These are phyloP conservation scores for Decorospora gaudefroyi DNA, from an alignment of 2,329 filamentous ascomycete species.

Conservation along the genomic window DNA sequence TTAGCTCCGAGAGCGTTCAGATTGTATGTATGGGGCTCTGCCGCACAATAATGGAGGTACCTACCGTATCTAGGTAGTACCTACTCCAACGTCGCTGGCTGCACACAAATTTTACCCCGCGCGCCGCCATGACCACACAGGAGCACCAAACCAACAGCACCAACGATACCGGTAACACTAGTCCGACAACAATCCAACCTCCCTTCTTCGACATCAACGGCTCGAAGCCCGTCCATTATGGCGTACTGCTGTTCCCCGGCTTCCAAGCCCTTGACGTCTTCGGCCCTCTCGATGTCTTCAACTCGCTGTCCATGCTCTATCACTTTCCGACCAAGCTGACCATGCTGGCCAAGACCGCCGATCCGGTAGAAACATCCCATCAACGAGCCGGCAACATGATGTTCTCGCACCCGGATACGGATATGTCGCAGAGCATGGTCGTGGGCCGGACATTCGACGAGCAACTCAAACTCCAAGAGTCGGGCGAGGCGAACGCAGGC, in stretches of 20 bases:
- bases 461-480: constrained; percentile 22
- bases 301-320: constrained; percentile 35
- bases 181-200: constrained; percentile 4
- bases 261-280: constrained; percentile 43
- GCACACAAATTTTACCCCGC: not conserved
- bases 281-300: constrained; percentile 54
- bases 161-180: constrained; percentile 4
- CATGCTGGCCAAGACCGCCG: constrained; percentile 27
- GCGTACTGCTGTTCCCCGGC: constrained; percentile 28
- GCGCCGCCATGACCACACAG: constrained; percentile 11
- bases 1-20: not conserved
- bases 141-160: constrained; percentile 2
- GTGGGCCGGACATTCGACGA: constrained; percentile 24
- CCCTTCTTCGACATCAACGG: constrained; percentile 17
- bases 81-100: not conserved
- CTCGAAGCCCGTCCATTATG: constrained; percentile 26
- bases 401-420: constrained; percentile 23
- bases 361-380: constrained; percentile 31
- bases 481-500: constrained; percentile 8
- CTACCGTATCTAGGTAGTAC: too few relatives aligned
- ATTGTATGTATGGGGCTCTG: not conserved
- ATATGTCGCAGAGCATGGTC: constrained; percentile 24
- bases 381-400: constrained; percentile 22
- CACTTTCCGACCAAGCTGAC: constrained; percentile 35
- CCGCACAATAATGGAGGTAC: not conserved